These are phyloP conservation scores for Hypoxylon sp. DNA, from an alignment of 2,329 filamentous ascomycete species.

Conservation along the genomic window DNA sequence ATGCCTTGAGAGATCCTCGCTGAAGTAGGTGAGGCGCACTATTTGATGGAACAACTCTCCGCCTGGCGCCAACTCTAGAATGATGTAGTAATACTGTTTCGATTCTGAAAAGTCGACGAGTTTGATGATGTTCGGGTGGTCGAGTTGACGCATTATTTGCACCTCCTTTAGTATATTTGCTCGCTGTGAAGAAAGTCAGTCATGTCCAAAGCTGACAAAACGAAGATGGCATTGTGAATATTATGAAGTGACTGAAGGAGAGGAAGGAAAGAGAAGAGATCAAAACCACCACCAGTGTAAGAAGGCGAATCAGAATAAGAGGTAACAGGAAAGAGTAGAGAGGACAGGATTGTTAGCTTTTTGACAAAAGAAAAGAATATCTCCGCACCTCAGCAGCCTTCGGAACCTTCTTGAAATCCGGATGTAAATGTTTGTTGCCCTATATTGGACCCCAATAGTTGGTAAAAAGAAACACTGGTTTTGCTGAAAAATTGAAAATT, in stretches of 20 bases:
- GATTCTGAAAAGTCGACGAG: slow-evolving; percentile 95
- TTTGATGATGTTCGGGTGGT: slow-evolving; percentile 95
- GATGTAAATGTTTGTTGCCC: slow-evolving; percentile 92
- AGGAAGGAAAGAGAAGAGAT: slow-evolving; percentile 20
- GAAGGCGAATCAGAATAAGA: slow-evolving; percentile 40
- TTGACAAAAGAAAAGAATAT: slow-evolving; percentile 50
- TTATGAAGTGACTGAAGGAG: slow-evolving; percentile 12
- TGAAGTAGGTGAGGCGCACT: slow-evolving; percentile 97
- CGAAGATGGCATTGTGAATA: slow-evolving; percentile 9
- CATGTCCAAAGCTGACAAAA: neutral
- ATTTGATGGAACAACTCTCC: slow-evolving; percentile 99
- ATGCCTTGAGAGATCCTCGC: slow-evolving; percentile 91
- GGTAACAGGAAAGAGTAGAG: slow-evolving; percentile 30
- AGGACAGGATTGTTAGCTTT: slow-evolving; percentile 28
- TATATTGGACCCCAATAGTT: slow-evolving; percentile 64
- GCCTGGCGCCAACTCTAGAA: slow-evolving; percentile 92
- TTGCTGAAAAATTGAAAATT: slow-evolving; percentile 36
- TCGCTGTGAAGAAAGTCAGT: slow-evolving; percentile 66
- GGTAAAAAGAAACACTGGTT: slow-evolving; percentile 54
- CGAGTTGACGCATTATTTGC: slow-evolving; percentile 96
- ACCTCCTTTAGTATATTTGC: slow-evolving; percentile 99
- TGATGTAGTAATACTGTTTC: slow-evolving; percentile 95
- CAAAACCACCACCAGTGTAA: slow-evolving; percentile 41
- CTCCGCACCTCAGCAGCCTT: slow-evolving; percentile 96
- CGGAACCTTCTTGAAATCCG: slow-evolving; percentile 92